A percentile compares a stretch with the other conserved stretches of the same genome.
Conservation (phyloP, 2,329 filamentous ascomycete species). For the Apiospora sp. region DNA sequence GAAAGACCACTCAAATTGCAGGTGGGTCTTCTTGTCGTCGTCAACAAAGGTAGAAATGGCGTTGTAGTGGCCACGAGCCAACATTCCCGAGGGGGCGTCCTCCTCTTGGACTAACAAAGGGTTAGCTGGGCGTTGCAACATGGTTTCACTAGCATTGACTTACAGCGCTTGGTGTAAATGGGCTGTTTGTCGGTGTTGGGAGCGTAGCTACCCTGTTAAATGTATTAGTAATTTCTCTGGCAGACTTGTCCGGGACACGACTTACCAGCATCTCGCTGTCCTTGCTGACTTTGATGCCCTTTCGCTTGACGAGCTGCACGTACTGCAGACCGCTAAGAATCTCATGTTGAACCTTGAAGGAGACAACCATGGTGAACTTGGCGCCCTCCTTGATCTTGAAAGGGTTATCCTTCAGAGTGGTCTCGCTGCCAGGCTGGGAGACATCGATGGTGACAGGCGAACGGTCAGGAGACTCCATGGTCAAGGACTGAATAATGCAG, state of each 20-base stretch:
- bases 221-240: not conserved
- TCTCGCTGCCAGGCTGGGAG: constrained; percentile 74
- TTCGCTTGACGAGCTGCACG: constrained; percentile 90
- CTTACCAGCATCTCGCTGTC: constrained; percentile 97
- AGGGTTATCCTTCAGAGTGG: constrained; percentile 84
- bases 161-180: constrained; percentile 91
- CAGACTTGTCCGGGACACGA: constrained; percentile 33
- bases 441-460: constrained; percentile 90
- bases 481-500: constrained; percentile 91
- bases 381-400: constrained; percentile 98
- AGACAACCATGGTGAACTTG: constrained; percentile 92
- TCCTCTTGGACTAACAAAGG: constrained; percentile 79
- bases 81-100: constrained; percentile 90
- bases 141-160: constrained; percentile 46
- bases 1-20: constrained; percentile 95
- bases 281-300: constrained; percentile 87
- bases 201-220: constrained; percentile 81
- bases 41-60: constrained; percentile 91
- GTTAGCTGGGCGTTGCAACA: not conserved
- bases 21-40: constrained; percentile 89
- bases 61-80: constrained; percentile 89
- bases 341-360: constrained; percentile 96
- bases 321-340: constrained; percentile 96
- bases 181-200: constrained; percentile 90
- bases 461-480: constrained; percentile 85